Base-by-base conservation (phyloP, 2,329 filamentous ascomycete genomes). In the Hypoxylon sp. region DNA sequence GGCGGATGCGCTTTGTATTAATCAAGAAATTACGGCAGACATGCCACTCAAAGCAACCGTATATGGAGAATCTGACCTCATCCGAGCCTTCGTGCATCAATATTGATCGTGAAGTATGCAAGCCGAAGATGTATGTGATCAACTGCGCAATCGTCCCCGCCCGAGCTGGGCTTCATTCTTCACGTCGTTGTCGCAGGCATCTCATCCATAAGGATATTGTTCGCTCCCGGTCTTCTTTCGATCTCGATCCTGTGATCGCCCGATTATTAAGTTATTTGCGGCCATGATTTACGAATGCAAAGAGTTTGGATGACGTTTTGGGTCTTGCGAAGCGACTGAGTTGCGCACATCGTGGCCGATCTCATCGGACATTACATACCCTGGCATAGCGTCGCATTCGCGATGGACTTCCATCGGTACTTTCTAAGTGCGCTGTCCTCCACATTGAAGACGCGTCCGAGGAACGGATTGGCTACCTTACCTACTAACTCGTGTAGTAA, bases 241-340 rank as follows among this genome's bases (percentile, higher is more conserved):
- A 65, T 53, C 57, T 51, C 57, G 62, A 65, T 68, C 46, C 35
- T 51, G n/a, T 47, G 54, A 56, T 63, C 48, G 58, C 58, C 62
- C 54, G 48, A 54, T 44, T 48, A 50, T 44, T 24, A 21, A 7
- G 0, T 57, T 54, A 21, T 10, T 55, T 55, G 35, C 47, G 32
- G 21, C 59, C 48, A 17, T 59, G 27, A 39, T n/a, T 47, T 54
- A 35, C 39, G 47, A 55, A 37, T 52, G 10, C 15, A 10, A 42
- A 56, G 31, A 39, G 10, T 37, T 51, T 1, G 17, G 24, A 57
- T 61, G 60, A 60, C 55, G 55, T 64, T 57, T 60, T 44, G 32
- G 42, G 42, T 27, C 56, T 50, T 50, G 27, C 17, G 47, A 31
- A 58, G 24, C 32, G 32, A 37, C 19, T 21, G 32, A 27, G 47